These are phyloP conservation scores for Phlyctochytrium planicorne DNA, from an alignment of 192 early-diverging fungal species.

Conservation along the genomic window DNA sequence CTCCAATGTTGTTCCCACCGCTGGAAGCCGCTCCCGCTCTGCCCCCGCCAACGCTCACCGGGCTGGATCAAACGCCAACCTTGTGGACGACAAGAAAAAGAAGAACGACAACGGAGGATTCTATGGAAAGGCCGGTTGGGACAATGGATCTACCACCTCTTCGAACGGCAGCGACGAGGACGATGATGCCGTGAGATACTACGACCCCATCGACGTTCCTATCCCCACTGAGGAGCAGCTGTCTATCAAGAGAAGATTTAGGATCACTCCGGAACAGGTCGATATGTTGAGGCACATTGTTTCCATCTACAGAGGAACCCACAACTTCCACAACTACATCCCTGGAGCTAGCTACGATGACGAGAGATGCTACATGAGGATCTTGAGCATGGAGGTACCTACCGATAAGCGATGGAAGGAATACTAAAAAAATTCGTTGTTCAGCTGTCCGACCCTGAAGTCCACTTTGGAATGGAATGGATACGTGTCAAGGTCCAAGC, in stretches of 20 bases:
- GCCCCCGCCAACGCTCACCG: background rate
- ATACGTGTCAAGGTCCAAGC: constrained; percentile 37
- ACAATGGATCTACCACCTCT: no score
- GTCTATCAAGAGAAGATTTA: constrained; percentile 8
- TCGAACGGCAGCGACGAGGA: constrained; percentile 1
- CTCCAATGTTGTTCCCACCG: background rate
- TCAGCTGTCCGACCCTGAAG: constrained; percentile 18
- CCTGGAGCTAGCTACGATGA: constrained; percentile 29
- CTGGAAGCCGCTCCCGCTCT: background rate
- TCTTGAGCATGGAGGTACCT: constrained; percentile 37
- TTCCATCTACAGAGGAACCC: constrained; percentile 33
- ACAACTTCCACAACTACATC: constrained; percentile 44
- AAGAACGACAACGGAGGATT: no score
- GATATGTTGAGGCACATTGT: constrained; percentile 23
- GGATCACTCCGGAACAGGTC: constrained; percentile 30
- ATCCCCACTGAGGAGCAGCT: constrained; percentile 30
- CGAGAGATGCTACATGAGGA: constrained; percentile 32
- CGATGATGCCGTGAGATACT: constrained; percentile 16
- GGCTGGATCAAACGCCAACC: background rate
- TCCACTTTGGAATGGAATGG: constrained; percentile 41
- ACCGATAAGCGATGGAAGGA: no score
- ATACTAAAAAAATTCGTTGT: constrained; percentile 5
- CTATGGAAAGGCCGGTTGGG: no score
- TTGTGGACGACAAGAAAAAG: no score
- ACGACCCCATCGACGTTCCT: constrained; percentile 41